Conservation (phyloP, 257 asterid genomes). For the Capsicum pubescens region DNA sequence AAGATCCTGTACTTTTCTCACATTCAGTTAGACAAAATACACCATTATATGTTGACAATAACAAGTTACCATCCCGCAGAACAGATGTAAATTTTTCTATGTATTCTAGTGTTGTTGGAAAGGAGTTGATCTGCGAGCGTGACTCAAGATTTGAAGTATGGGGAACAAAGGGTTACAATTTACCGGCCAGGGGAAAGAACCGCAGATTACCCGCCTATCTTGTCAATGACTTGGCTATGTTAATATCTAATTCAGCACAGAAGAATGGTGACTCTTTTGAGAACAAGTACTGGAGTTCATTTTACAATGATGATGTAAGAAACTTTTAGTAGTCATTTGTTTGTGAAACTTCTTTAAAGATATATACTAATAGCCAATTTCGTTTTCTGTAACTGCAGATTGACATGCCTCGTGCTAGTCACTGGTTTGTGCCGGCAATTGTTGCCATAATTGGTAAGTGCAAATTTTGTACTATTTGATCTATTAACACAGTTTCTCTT, state of each 20-base stretch:
- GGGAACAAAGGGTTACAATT: conserved; percentile 82
- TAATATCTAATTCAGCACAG: conserved; percentile 38
- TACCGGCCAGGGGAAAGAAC: conserved; percentile 68
- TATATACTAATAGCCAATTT: neutral
- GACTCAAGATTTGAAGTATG: conserved; percentile 92
- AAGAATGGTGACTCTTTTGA: conserved; percentile 49
- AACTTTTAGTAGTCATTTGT: neutral
- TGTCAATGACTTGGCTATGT: conserved; percentile 47
- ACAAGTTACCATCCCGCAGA: conserved; percentile 86
- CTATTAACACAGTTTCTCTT: neutral
- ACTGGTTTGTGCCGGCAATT: conserved; percentile 78
- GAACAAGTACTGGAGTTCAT: conserved; percentile 46
- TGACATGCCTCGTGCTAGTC: conserved; percentile 77
- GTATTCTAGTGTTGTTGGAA: conserved; percentile 71
- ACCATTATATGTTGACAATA: conserved; percentile 62
- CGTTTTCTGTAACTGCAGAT: conserved; percentile 49
- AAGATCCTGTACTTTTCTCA: no score
- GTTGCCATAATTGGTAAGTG: conserved; percentile 71
- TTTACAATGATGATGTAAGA: conserved; percentile 78
- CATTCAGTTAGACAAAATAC: conserved; percentile 40
- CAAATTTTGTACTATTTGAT: neutral
- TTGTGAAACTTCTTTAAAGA: neutral
- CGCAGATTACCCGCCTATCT: conserved; percentile 69
- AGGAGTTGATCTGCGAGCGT: conserved; percentile 69
- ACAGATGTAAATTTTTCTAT: conserved; percentile 83